Evolutionary conservation across 2,329 filamentous ascomycete species (phyloP).

Genomic region (Claviceps sp.): DNA sequence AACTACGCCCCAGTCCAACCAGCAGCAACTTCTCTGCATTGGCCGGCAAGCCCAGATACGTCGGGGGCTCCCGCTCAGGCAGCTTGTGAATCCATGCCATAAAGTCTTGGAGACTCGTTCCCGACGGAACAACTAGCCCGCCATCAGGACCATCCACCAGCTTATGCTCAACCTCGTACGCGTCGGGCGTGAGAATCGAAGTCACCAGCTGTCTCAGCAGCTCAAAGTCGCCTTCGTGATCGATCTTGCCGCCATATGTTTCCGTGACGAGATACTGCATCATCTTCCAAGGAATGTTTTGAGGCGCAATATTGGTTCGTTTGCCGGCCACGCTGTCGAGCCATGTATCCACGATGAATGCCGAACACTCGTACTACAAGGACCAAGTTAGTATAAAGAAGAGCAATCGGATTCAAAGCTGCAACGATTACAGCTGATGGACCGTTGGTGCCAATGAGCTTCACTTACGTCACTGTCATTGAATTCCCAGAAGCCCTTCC

Average conservation of each 20-base stretch:
- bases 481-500: conserved; percentile 99
- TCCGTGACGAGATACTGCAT: conserved; percentile 80
- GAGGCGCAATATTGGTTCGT: conserved; percentile 82
- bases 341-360: conserved; percentile 93
- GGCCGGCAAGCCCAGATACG: conserved; percentile 81
- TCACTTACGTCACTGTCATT: conserved; percentile 89
- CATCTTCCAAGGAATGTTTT: conserved; percentile 94
- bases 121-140: conserved; percentile 60
- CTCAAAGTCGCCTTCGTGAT: conserved; percentile 73
- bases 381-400: neutral
- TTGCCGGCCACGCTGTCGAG: conserved; percentile 69
- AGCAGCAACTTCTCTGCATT: conserved; percentile 94
- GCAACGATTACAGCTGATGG: neutral
- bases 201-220: conserved; percentile 61
- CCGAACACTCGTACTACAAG: conserved; percentile 81
- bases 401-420: neutral
- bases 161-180: conserved; percentile 86
- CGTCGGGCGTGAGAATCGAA: conserved; percentile 68
- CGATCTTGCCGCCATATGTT: conserved; percentile 96
- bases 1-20: conserved; percentile 71
- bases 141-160: conserved; percentile 58
- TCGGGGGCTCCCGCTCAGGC: conserved; percentile 90
- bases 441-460: neutral
- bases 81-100: conserved; percentile 81
- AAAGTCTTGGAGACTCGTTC: conserved; percentile 76